phyloP scores from a whole-genome alignment of 768 basidiomycete species.

The Trametes maxima region DNA sequence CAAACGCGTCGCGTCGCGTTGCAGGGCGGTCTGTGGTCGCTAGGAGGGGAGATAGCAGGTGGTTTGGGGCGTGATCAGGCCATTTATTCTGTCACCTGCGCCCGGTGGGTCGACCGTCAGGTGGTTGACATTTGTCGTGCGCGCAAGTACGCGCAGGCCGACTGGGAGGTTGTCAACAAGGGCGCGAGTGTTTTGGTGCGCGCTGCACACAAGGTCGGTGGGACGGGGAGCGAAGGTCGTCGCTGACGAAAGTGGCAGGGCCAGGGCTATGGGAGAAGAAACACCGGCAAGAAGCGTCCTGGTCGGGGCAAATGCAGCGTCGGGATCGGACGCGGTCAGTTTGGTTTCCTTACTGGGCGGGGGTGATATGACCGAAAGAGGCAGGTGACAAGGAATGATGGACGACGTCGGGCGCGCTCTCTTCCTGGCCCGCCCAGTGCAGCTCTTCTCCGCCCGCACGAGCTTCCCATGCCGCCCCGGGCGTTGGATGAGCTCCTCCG shows the following conservation, averaged over 20 bases:
- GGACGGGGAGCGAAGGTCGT: neutral
- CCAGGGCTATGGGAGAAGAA: slow-evolving; percentile 1
- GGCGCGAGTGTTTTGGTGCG: too few species aligned
- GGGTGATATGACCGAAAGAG: slow-evolving; percentile 10
- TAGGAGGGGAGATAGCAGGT: too few species aligned
- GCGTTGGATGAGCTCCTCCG: neutral
- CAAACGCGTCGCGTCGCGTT: too few species aligned
- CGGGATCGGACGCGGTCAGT: slow-evolving; percentile 3
- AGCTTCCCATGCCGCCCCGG: slow-evolving; percentile 1
- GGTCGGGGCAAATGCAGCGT: slow-evolving; percentile 2
- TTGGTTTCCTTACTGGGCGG: neutral
- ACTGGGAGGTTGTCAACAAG: too few species aligned
- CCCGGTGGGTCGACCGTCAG: too few species aligned
- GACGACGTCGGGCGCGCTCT: slow-evolving; percentile 15
- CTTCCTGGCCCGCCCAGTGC: neutral
- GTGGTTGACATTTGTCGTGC: too few species aligned
- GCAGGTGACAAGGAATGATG: slow-evolving; percentile 22
- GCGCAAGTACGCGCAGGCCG: too few species aligned
- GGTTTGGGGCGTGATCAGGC: too few species aligned
- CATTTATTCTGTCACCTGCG: too few species aligned
- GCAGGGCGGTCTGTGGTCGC: too few species aligned
- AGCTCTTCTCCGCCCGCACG: neutral
- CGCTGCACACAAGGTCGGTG: neutral
- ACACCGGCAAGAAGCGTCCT: slow-evolving; percentile 1
- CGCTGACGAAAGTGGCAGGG: slow-evolving; percentile 7